These are phyloP conservation scores for Fusarium goolgardi DNA, from an alignment of 2,329 filamentous ascomycete species.

Conservation along the genomic window DNA sequence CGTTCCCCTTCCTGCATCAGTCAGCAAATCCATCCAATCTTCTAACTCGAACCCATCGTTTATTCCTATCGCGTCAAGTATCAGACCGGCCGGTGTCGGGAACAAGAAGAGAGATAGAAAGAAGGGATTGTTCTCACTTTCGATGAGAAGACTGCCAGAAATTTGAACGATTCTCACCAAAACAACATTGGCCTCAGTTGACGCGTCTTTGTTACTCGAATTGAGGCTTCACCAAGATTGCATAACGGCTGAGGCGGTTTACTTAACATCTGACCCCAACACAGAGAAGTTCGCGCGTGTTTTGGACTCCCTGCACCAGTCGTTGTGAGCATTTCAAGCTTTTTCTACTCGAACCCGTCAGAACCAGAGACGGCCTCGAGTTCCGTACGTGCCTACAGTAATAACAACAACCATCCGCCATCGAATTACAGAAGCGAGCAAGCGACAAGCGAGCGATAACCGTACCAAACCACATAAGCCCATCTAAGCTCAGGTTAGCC, in stretches of 20 bases:
- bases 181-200: conserved; percentile 2
- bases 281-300: conserved; percentile 4
- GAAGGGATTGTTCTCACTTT: neutral
- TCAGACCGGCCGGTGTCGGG: conserved; percentile 9
- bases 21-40: conserved; percentile 37
- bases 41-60: conserved; percentile 17
- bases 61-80: conserved; percentile 27
- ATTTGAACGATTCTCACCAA: conserved; percentile 1
- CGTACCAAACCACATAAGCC: conserved; percentile 5
- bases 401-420: conserved; percentile 23
- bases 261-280: conserved; percentile 5
- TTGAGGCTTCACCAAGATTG: conserved; percentile 29
- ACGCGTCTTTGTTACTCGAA: conserved; percentile 31
- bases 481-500: conserved; percentile 10
- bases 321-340: conserved; percentile 19
- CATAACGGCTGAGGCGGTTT: conserved; percentile 14
- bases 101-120: conserved; percentile 2
- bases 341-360: conserved; percentile 21
- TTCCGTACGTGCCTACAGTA: conserved; percentile 25
- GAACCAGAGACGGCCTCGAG: conserved; percentile 23
- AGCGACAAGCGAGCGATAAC: conserved; percentile 31
- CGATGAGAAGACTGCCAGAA: neutral
- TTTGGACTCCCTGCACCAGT: conserved; percentile 14
- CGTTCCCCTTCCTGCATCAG: conserved; percentile 34
- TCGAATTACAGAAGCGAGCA: conserved; percentile 23